Base-by-base conservation (phyloP, 208 protist species). In the Trypanosoma mega region DNA sequence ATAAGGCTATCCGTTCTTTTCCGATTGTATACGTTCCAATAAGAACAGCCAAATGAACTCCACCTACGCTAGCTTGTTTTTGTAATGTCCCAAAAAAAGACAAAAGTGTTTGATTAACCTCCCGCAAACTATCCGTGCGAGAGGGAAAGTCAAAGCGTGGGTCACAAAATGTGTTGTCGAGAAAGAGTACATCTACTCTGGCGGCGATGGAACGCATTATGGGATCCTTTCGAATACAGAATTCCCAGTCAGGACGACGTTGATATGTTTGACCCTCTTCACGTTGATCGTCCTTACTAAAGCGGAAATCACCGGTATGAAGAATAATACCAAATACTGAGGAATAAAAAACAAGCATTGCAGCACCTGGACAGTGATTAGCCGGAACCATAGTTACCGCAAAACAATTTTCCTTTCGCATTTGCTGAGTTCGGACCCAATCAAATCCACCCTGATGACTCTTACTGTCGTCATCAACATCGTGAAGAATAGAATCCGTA, bases 271-370 rank as follows among this genome's bases (percentile, higher is more conserved):
- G 24, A 33, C 0, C 31, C 26, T 39, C 3, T 48, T 14, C 23
- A 16, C 8, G 12, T 39, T 39, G 34, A 34, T 33, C 4, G 29
- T 46, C 29, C 20, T 71, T 51, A 50, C 87, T 85, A 51, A 87
- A 98, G n/a, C 94, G 78, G 66, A 98, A 97, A 65, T 98, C 94
- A 33, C 94, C 94, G 0, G 90, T 96, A 64, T 98, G 94, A 20
- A 98, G 51, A 27, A 94, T 76, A 23, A 61, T 78, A 16, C 82
- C 80, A 37, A 85, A 82, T 1, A 58, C 31, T 4, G 66, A 27
- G 8, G 75, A 85, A 5, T 64, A 51, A 59, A 98, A 94, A 3
- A 98, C 47, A 66, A 98, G 72, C 79, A 98, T 94, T 14, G 76
- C 89, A 3, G 92, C 74, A 9, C 88, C 92, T 1, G 94, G 94